Conservation (phyloP, 306 rosid species). For the Mimosa pudica region DNA sequence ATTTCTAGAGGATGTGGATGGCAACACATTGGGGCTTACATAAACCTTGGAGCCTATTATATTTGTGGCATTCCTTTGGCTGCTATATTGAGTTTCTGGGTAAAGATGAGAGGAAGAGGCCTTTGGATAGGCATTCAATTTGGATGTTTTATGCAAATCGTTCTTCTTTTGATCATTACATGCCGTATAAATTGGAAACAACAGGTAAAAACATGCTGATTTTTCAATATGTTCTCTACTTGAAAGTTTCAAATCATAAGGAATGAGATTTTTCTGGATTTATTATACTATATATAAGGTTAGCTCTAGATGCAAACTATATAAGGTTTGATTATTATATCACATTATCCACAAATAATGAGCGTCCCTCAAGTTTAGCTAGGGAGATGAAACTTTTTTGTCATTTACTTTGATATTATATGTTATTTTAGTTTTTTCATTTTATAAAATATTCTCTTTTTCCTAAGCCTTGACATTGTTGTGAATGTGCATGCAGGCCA, state of each 20-base stretch:
- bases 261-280: too few species aligned
- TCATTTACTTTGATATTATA: too few species aligned
- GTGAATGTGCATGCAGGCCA: background rate
- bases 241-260: too few species aligned
- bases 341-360: background rate
- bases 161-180: constrained; percentile 50
- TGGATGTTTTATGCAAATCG: constrained; percentile 55
- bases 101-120: constrained; percentile 56
- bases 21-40: constrained; percentile 75
- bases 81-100: constrained; percentile 55
- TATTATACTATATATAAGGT: background rate
- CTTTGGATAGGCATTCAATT: constrained; percentile 75
- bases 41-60: constrained; percentile 71
- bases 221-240: background rate
- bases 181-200: constrained; percentile 60
- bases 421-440: too few species aligned
- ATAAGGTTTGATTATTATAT: background rate
- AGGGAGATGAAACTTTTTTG: background rate
- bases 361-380: too few species aligned
- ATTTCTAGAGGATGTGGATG: constrained; percentile 81
- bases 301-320: background rate
- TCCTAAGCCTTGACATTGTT: background rate
- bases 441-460: too few species aligned
- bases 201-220: constrained; percentile 39
- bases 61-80: constrained; percentile 77